A percentile compares a stretch with the other conserved stretches of the same genome.
Evolutionary conservation across 2,329 filamentous ascomycete species (phyloP).

Genomic region (Fusarium napiforme): DNA sequence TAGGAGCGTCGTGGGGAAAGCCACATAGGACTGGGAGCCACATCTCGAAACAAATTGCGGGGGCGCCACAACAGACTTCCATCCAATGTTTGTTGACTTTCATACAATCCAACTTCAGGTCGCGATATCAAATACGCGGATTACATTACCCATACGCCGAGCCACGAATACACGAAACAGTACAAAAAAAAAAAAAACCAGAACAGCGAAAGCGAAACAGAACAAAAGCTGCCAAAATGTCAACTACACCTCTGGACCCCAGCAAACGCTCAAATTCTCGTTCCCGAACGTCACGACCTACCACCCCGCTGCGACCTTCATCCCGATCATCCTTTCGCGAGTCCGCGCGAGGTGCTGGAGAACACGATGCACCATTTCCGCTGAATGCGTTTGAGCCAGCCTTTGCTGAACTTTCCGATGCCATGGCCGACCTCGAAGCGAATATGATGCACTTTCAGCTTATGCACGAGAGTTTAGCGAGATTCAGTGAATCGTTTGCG

Average conservation of each 20-base stretch:
- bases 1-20: slow-evolving; percentile 4
- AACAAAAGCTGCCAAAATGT: slow-evolving; percentile 30
- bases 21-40: slow-evolving; percentile 23
- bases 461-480: slow-evolving; percentile 92
- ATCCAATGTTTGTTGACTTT: slow-evolving; percentile 33
- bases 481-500: slow-evolving; percentile 96
- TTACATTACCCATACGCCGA: not conserved
- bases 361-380: slow-evolving; percentile 69
- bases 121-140: not conserved
- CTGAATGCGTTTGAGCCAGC: slow-evolving; percentile 87
- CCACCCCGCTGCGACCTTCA: slow-evolving; percentile 89
- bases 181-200: too few relatives aligned
- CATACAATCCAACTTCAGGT: slow-evolving; percentile 7
- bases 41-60: slow-evolving; percentile 15
- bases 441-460: slow-evolving; percentile 98
- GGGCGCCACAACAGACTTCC: slow-evolving; percentile 27
- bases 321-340: slow-evolving; percentile 90
- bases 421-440: slow-evolving; percentile 93
- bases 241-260: slow-evolving; percentile 43
- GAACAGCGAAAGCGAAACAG: not conserved
- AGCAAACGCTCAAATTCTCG: slow-evolving; percentile 67
- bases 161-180: not conserved
- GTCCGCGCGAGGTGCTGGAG: slow-evolving; percentile 68
- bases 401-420: slow-evolving; percentile 92
- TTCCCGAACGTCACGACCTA: slow-evolving; percentile 78